Base-by-base conservation (phyloP, 2,329 filamentous ascomycete species). In the Juglanconis oblonga region DNA sequence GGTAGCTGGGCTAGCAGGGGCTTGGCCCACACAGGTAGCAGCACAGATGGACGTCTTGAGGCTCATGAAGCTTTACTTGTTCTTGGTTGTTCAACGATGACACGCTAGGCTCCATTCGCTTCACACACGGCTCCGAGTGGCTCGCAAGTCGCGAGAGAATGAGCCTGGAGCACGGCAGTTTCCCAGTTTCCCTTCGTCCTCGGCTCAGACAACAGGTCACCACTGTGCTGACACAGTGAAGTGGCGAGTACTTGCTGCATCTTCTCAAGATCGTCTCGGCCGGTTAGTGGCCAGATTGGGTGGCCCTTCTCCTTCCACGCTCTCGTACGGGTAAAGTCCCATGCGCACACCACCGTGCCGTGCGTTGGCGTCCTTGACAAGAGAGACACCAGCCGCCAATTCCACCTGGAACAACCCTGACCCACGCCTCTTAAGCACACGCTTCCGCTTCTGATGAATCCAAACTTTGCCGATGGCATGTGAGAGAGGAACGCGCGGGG, bases 311-410 rank as follows among this genome's bases (percentile, higher is more conserved):
- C 24, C 33, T 33, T 53, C 49, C 58, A 57, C 42, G 48, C 35
- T 38, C 17, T 14, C 24, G 32, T 50, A 35, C 45, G 14, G 54
- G 50, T 51, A 47, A 44, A 31, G 49, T 47, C 6, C 59, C 59
- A 55, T 58, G 51, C 55, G 40, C 10, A 50, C 49, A 38, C 44
- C 40, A 53, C 52, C 48, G 60, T 62, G 57, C 59, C 60, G 60
- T 56, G 56, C 35, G 56, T 35, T 56, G 60, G 52, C 57, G 52
- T 40, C 24, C 35, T 45, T 36, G 51, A 35, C 3, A 35, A 24
- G 47, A 50, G 47, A 36, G 13, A 36, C 31, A n/a, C 29, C 42
- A 36, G 31, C 44, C 31, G 42, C 32, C 13, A 13, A 14, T 35
- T 29, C 17, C 31, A 14, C 42, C 42, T 24, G 3, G 14, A 55